A percentile compares a stretch with the other conserved stretches of the same genome.
Evolutionary conservation across 1,284 basidiomycete genomes (phyloP).

Genomic region (Rhodotorula mucilaginosa): DNA sequence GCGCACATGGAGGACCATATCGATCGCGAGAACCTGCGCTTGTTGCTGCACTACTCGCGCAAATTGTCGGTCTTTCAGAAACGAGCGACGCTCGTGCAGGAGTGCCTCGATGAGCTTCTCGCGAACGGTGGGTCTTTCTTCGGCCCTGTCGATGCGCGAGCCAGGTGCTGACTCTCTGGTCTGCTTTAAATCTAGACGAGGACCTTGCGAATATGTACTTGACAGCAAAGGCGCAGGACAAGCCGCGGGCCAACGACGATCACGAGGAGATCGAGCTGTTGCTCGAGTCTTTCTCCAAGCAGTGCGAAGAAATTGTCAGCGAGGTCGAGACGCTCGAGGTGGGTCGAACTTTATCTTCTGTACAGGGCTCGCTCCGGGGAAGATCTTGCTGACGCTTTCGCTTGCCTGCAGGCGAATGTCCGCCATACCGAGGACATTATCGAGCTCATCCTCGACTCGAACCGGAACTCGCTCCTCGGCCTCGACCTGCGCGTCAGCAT

Average conservation of each 20-base stretch:
- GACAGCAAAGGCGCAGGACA: conserved; percentile 67
- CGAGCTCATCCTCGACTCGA: conserved; percentile 93
- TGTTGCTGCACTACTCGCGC: conserved; percentile 82
- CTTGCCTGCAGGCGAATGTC: conserved; percentile 7
- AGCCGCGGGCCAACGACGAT: conserved; percentile 63
- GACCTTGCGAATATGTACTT: conserved; percentile 91
- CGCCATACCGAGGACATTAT: conserved; percentile 51
- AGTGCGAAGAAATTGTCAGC: conserved; percentile 91
- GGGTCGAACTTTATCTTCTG: not conserved
- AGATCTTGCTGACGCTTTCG: not conserved
- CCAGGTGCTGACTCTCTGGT: not conserved
- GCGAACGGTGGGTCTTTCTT: conserved; percentile 64
- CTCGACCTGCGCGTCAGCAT: conserved; percentile 94
- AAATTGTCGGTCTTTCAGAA: conserved; percentile 82
- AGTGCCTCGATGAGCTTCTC: conserved; percentile 82
- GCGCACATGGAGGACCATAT: conserved; percentile 90
- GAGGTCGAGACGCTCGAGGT: conserved; percentile 86
- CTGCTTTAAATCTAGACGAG: conserved; percentile 62
- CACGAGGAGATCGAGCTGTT: conserved; percentile 92
- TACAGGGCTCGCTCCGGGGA: not conserved
- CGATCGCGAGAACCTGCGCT: conserved; percentile 82
- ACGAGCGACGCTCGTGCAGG: conserved; percentile 80
- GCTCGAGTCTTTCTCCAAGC: conserved; percentile 89
- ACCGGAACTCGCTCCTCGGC: conserved; percentile 86
- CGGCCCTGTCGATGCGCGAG: not conserved